Base-by-base conservation (phyloP, 2,329 filamentous ascomycete species). In the Diaporthe velutina region DNA sequence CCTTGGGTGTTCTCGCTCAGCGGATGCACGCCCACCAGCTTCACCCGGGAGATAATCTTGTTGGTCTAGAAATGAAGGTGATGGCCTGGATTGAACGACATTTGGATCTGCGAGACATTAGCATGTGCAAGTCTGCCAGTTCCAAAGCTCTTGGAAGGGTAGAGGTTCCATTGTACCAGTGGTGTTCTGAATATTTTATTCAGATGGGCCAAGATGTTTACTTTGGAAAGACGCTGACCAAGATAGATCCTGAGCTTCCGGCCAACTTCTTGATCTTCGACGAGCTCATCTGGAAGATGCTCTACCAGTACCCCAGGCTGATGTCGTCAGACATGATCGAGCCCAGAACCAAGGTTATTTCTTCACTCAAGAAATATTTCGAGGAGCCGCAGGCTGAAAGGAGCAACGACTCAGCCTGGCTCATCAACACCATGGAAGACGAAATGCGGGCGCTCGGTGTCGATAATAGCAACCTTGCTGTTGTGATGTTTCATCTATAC, bases 261-360 rank as follows among this genome's bases (percentile, higher is more conserved):
- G 45, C 73, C 0, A 57, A 74, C 17, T 81, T 77, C 70, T 13
- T 80, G 3, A 66, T 48, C 2, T 81, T 80, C 42, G 80, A 81
- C 58, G 78, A 81, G 57, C 55, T 80, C 2, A 76, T 74, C 66
- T 82, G 78, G 78, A 71, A 82, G 76, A 73, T 80, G 58, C 73
- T 82, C 6, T 82, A 80, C 61, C 79, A 80, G 52, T 81, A 80
- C 52, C 80, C 80, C 0, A 50, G 28, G 22, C 75, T 79, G 25
- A 71, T 82, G 13, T 73, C 68, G 28, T 2, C 54, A 2, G 76
- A 80, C 12, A 80, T 80, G 79, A 72, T 52, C 1, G 30, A 12
- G 0, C 52, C 77, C 3, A 74, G 78, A 0, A 70, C 74, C 45
- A 54, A 50, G 22, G 71, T 78, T 19, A 73, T 73, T 2, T 28